These are phyloP conservation scores for Starmerella vitae DNA, from an alignment of 805 yeast genomes.

Conservation along the genomic window DNA sequence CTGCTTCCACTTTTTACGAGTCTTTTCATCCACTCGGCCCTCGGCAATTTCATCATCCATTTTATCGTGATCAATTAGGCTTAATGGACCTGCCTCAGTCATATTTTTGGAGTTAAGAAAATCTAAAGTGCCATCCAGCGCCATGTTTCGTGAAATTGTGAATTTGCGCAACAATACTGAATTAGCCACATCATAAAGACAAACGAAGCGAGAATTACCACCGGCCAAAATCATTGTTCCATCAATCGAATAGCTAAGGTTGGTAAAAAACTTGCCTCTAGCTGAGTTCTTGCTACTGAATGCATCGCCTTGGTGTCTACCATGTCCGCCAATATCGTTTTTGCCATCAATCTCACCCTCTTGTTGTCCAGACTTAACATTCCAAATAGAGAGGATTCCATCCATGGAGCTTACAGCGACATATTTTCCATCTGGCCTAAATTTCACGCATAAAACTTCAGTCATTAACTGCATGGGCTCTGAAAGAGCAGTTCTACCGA, in stretches of 20 bases:
- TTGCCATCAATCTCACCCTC: conserved; percentile 72
- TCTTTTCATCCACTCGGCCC: conserved; percentile 30
- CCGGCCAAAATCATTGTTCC: conserved; percentile 82
- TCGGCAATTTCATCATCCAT: conserved; percentile 79
- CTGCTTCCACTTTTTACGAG: conserved; percentile 10
- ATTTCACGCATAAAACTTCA: conserved; percentile 68
- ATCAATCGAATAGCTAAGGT: conserved; percentile 76
- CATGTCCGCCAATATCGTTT: conserved; percentile 63
- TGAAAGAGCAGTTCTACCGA: conserved; percentile 70
- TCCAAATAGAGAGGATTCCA: conserved; percentile 77
- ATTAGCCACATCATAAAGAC: conserved; percentile 79
- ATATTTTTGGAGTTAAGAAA: conserved; percentile 64
- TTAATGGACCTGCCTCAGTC: conserved; percentile 80
- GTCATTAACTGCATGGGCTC: conserved; percentile 80
- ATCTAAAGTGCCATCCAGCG: conserved; percentile 74
- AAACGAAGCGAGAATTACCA: conserved; percentile 82
- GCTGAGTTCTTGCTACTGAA: conserved; percentile 69
- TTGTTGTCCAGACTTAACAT: conserved; percentile 69
- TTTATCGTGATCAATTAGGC: conserved; percentile 69
- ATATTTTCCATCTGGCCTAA: conserved; percentile 89
- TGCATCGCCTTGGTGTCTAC: conserved; percentile 70
- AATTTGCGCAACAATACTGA: conserved; percentile 75
- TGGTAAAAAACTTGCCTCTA: conserved; percentile 70
- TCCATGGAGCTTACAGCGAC: conserved; percentile 78
- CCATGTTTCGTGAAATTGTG: conserved; percentile 79